phyloP scores from a whole-genome alignment of 768 basidiomycete genomes.

The Phylloporus sp. region DNA sequence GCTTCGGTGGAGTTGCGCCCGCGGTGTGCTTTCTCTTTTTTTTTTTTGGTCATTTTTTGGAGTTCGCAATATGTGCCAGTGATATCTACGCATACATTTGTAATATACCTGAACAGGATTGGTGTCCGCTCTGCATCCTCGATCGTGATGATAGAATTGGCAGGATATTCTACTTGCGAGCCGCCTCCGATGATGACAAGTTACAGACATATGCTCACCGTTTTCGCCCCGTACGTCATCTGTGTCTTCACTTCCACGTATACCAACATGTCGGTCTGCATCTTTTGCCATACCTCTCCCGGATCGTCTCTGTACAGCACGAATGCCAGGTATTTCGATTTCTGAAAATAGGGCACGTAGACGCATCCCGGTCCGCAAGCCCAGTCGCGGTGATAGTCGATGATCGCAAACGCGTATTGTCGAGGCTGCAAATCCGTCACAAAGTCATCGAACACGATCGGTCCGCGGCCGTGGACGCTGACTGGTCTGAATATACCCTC shows the following conservation, averaged over 20 bases:
- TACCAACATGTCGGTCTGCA: slow-evolving; percentile 1
- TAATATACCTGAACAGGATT: too few relatives aligned
- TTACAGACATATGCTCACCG: slow-evolving; percentile 2
- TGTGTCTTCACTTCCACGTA: background rate
- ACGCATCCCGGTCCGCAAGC: slow-evolving; percentile 1
- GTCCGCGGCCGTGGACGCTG: slow-evolving; percentile 2
- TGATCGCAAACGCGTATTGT: slow-evolving; percentile 5
- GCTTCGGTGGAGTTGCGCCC: background rate
- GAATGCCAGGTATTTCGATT: slow-evolving; percentile 5
- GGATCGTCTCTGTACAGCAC: slow-evolving; percentile 2
- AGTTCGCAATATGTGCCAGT: too few relatives aligned
- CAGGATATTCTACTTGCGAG: too few relatives aligned
- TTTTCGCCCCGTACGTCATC: background rate
- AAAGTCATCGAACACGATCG: background rate
- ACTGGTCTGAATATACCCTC: background rate
- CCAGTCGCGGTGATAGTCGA: slow-evolving; percentile 10
- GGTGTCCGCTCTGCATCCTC: too few relatives aligned
- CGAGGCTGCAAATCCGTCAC: background rate
- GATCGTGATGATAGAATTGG: too few relatives aligned
- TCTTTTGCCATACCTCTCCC: slow-evolving; percentile 1
- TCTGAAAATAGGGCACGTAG: slow-evolving; percentile 2
- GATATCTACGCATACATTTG: too few relatives aligned
- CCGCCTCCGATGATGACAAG: too few relatives aligned
- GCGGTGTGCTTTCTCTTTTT: too few relatives aligned
- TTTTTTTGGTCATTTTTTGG: too few relatives aligned